Percentiles rank a stretch among this genome's conserved stretches.
phyloP scores from a whole-genome alignment of 106 monocot species.

The Platanthera zijinensis region DNA sequence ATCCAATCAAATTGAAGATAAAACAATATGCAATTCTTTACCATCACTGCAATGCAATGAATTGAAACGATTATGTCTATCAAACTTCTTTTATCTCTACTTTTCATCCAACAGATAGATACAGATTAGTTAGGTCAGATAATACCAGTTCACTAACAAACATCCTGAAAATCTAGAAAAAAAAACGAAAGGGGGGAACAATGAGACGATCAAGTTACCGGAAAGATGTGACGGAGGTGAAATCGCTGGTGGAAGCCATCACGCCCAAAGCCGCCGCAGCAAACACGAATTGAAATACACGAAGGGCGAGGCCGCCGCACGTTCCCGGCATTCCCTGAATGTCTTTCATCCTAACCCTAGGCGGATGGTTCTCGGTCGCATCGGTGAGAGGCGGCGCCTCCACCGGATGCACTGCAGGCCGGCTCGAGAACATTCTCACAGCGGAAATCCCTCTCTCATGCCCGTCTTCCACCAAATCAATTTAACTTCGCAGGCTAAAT shows the following conservation, averaged over 20 bases:
- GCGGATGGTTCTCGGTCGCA: slow-evolving; percentile 32
- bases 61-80: neutral
- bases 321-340: slow-evolving; percentile 88
- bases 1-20: neutral
- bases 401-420: slow-evolving; percentile 93
- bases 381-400: slow-evolving; percentile 68
- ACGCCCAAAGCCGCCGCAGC: slow-evolving; percentile 59
- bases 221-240: slow-evolving; percentile 86
- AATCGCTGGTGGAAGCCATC: slow-evolving; percentile 83
- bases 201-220: slow-evolving; percentile 32
- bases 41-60: neutral
- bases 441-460: neutral
- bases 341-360: slow-evolving; percentile 84
- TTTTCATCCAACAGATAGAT: neutral
- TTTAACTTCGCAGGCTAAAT: neutral
- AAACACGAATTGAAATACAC: slow-evolving; percentile 63
- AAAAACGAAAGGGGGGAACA: neutral
- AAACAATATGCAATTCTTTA: neutral
- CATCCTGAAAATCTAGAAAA: neutral
- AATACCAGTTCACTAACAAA: neutral
- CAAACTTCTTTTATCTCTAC: neutral
- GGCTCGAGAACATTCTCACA: slow-evolving; percentile 53
- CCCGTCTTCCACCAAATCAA: slow-evolving; percentile 7
- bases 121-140: neutral
- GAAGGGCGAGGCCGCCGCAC: slow-evolving; percentile 61